Percentiles rank a stretch among this genome's conserved stretches.
These are phyloP conservation scores for Saturnispora saitoi DNA, from an alignment of 805 yeast species.

Conservation along the genomic window DNA sequence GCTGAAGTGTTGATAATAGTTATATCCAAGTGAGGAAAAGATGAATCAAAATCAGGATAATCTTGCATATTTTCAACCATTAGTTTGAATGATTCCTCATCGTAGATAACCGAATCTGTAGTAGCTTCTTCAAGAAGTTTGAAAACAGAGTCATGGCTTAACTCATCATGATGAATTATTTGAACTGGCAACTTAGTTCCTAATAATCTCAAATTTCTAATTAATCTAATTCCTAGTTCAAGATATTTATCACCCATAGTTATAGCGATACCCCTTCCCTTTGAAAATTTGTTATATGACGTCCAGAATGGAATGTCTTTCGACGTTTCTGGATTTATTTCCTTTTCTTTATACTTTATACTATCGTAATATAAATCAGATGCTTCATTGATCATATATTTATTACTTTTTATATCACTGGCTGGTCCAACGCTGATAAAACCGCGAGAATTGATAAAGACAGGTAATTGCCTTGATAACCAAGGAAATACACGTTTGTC, in stretches of 20 bases:
- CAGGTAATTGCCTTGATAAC: constrained; percentile 27
- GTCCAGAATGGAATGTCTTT: constrained; percentile 16
- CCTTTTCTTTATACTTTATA: not conserved
- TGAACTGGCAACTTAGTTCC: constrained; percentile 41
- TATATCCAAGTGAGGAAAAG: constrained; percentile 21
- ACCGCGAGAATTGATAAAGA: constrained; percentile 31
- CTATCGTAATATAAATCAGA: not conserved
- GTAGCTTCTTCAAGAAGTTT: constrained; percentile 29
- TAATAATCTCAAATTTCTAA: constrained; percentile 40
- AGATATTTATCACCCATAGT: constrained; percentile 38
- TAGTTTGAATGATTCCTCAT: not conserved
- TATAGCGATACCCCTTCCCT: constrained; percentile 46
- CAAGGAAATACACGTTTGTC: constrained; percentile 32
- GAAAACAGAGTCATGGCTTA: constrained; percentile 27
- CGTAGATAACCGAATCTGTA: constrained; percentile 1
- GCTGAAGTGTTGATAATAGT: constrained; percentile 24
- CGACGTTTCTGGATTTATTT: not conserved
- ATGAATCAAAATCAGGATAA: constrained; percentile 1
- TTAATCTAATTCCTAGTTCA: constrained; percentile 35
- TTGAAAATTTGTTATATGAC: constrained; percentile 18
- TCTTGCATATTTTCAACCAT: not conserved
- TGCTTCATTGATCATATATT: not conserved
- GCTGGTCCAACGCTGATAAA: constrained; percentile 14
- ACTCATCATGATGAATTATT: constrained; percentile 36
- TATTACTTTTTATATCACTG: constrained; percentile 14